Conservation (phyloP, 306 rosid species). For the Vicia faba region DNA sequence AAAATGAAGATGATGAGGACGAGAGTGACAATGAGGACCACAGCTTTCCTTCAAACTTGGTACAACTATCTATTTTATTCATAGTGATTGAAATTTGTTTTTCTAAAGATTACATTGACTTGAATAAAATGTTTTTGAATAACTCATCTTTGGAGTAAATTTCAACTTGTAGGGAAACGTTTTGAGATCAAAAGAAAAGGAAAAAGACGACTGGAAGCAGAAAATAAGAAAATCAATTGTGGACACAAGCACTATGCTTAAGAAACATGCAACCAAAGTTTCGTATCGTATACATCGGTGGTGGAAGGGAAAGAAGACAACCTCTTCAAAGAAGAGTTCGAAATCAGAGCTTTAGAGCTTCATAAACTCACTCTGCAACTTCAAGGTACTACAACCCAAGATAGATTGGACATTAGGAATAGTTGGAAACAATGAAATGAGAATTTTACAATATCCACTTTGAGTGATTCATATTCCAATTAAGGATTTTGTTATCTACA, state of each 20-base stretch:
- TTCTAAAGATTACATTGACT: slow-evolving; percentile 11
- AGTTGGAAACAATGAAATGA: slow-evolving; percentile 25
- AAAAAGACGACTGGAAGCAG: slow-evolving; percentile 64
- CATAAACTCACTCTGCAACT: slow-evolving; percentile 3
- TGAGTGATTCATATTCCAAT: slow-evolving; percentile 24
- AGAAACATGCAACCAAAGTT: slow-evolving; percentile 67
- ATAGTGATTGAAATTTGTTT: slow-evolving; percentile 24
- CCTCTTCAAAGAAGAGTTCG: slow-evolving; percentile 53
- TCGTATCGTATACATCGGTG: slow-evolving; percentile 52
- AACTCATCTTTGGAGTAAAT: neutral
- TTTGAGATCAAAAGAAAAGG: slow-evolving; percentile 59
- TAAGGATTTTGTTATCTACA: slow-evolving; percentile 26
- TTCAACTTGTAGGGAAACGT: slow-evolving; percentile 61
- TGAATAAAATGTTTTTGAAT: slow-evolving; percentile 27
- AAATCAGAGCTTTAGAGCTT: slow-evolving; percentile 72
- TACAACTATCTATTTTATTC: slow-evolving; percentile 38
- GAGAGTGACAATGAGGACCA: slow-evolving; percentile 50
- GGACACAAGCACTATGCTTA: slow-evolving; percentile 55
- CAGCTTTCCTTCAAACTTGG: slow-evolving; percentile 71
- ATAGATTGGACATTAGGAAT: slow-evolving; percentile 27
- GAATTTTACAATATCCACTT: slow-evolving; percentile 29
- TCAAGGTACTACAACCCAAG: slow-evolving; percentile 15
- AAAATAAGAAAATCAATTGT: slow-evolving; percentile 51
- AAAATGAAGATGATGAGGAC: slow-evolving; percentile 61
- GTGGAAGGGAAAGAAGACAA: slow-evolving; percentile 64